A percentile compares a stretch with the other conserved stretches of the same genome.
phyloP scores from a whole-genome alignment of 2,329 filamentous ascomycete species.

The Ophiosphaerella herpotricha region DNA sequence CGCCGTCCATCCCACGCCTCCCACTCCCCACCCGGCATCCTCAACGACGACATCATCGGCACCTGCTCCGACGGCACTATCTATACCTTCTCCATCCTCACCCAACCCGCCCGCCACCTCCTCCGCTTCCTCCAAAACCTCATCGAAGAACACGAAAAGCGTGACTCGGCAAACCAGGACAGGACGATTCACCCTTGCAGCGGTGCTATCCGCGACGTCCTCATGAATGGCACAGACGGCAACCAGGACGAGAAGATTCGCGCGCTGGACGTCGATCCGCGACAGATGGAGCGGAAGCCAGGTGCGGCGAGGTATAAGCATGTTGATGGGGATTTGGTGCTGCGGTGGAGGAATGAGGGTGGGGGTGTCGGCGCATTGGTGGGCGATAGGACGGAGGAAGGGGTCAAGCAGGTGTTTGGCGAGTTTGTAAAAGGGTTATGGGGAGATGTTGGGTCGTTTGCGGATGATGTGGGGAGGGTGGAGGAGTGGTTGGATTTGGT shows the following conservation, averaged over 20 bases:
- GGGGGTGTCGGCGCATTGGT: conserved; percentile 22
- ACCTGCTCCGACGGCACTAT: conserved; percentile 59
- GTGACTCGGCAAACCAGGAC: conserved; percentile 17
- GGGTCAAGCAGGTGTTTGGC: conserved; percentile 24
- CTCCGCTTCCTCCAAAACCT: conserved; percentile 76
- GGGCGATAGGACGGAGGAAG: conserved; percentile 17
- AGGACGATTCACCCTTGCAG: conserved; percentile 15
- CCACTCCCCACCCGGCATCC: conserved; percentile 39
- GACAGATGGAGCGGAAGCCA: conserved; percentile 15
- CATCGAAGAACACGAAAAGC: conserved; percentile 26
- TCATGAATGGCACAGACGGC: conserved; percentile 29
- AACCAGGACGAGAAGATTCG: conserved; percentile 21
- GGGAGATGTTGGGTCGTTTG: conserved; percentile 10
- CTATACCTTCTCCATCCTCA: conserved; percentile 66
- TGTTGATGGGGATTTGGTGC: conserved; percentile 51
- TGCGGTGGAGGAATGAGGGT: conserved; percentile 33
- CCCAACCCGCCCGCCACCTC: conserved; percentile 66
- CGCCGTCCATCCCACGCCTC: conserved; percentile 18
- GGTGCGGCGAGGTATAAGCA: conserved; percentile 36
- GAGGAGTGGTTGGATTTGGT: conserved; percentile 27
- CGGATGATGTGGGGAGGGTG: conserved; percentile 7
- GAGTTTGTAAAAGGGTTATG: conserved; percentile 28
- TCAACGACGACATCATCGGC: conserved; percentile 55
- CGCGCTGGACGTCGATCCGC: conserved; percentile 34
- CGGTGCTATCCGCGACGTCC: conserved; percentile 24